phyloP scores from a whole-genome alignment of 495 filamentous ascomycete genomes.

The Jackrogersella multiformis region DNA sequence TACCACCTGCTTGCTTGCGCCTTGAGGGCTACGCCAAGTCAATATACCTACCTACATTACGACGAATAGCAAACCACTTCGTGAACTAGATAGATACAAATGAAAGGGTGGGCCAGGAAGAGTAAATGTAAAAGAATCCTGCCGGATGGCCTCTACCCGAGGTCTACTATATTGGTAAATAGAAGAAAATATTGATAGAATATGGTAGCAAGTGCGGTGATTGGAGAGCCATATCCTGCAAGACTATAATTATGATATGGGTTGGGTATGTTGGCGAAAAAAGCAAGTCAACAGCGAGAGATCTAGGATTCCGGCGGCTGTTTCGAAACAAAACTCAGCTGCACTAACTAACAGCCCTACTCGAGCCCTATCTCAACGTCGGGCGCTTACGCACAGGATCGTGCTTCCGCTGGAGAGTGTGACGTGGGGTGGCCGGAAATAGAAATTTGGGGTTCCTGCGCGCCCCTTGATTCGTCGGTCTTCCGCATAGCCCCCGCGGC shows the following conservation, averaged over 20 bases:
- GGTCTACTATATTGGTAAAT: conserved; percentile 3
- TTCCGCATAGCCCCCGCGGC: conserved; percentile 25
- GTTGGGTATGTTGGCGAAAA: conserved; percentile 14
- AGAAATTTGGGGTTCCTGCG: conserved; percentile 17
- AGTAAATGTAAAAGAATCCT: conserved; percentile 7
- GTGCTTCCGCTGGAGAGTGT: conserved; percentile 5
- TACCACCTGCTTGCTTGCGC: conserved; percentile 16
- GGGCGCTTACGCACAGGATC: conserved; percentile 32
- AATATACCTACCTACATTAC: background rate
- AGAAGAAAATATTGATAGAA: background rate
- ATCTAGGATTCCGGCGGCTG: background rate
- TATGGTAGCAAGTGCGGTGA: background rate
- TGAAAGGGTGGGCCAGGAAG: background rate
- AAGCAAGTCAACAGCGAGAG: background rate
- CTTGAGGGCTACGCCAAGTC: conserved; percentile 14
- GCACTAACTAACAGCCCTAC: too few species aligned
- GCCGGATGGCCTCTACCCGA: conserved; percentile 26
- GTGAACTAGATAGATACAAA: background rate
- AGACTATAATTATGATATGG: conserved; percentile 9
- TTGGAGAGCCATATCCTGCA: background rate
- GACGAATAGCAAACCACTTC: background rate
- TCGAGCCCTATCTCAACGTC: conserved; percentile 9
- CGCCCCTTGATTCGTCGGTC: conserved; percentile 27
- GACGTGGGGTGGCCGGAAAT: conserved; percentile 30
- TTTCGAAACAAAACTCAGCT: conserved; percentile 39